Conservation (phyloP, 768 basidiomycete genomes). For the Termitomyces sp. region DNA sequence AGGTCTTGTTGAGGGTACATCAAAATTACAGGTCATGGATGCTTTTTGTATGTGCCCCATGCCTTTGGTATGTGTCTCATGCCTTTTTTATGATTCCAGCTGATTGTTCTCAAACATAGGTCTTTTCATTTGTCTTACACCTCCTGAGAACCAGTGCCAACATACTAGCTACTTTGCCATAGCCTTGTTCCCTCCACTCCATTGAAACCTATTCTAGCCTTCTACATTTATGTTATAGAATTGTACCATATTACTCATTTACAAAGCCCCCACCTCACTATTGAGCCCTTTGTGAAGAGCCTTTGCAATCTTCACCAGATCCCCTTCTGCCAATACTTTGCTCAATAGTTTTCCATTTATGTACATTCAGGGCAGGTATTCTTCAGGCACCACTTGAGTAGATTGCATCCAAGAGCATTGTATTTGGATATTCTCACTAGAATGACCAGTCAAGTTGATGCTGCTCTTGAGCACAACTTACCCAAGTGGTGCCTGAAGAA, state of each 20-base stretch:
- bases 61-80: too few relatives aligned
- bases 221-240: background rate
- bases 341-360: slow-evolving; percentile 8
- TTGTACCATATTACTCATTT: background rate
- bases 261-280: background rate
- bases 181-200: background rate
- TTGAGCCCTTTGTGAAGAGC: background rate
- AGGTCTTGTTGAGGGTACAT: too few relatives aligned
- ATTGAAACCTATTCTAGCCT: background rate
- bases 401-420: background rate
- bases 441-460: background rate
- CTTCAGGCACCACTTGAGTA: background rate
- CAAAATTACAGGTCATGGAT: background rate
- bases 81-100: too few relatives aligned
- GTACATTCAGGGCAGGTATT: background rate
- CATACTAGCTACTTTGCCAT: background rate
- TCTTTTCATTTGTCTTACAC: too few relatives aligned
- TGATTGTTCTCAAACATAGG: too few relatives aligned
- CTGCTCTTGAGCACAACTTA: background rate
- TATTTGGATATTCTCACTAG: too few relatives aligned
- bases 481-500: background rate
- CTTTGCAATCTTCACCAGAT: background rate
- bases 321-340: slow-evolving; percentile 13
- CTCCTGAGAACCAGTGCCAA: background rate
- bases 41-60: background rate